Evolutionary conservation across 176 grass and related monocot species (phyloP), one percentile per base, ranked within the genome.

Genomic region (Thalia dealbata): DNA sequence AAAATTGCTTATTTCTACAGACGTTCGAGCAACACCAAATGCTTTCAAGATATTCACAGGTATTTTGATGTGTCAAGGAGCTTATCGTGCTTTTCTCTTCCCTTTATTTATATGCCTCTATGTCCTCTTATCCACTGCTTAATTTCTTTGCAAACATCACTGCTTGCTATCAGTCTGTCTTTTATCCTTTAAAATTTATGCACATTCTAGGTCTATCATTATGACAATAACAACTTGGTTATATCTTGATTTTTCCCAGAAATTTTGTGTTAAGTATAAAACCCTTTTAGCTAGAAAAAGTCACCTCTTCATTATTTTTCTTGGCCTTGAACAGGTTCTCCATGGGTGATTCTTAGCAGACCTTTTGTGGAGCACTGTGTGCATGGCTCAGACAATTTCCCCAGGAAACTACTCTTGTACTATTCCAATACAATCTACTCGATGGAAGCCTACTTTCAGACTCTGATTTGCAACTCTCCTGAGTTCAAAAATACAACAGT

Each of bases 11-110:
- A 56, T 54, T n/a, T 72, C 72, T 22, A 87, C 69, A 42, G 75
- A 38, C 77, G 73, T 63, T 74, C 83, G 92, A 51, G 52, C 71
- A 71, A 89, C 85, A 73, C 92, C 89, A 21, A 78, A 85, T 81
- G 74, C 86, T 69, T 96, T 96, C 84, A 89, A 83, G 77, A 71
- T 96, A 81, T 96, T 96, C 63, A 89, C 84, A 87, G 92, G 92
- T 96, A 21, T 67, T 27, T 69, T 29, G 14, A 41, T 60, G 50
- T 63, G 6, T 32, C n/a, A 41, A 32, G 3, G 30, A 42, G 18
- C 18, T n/a, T 73, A 16, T 22, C 22, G 14, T 16, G n/a, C 10
- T 11, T 56, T 61, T 74, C 38, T 42, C 21, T 22, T 80, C 45
- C 15, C 3, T 15, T 63, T 4, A 44, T 16, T 38, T 25, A 46